phyloP scores from a whole-genome alignment of 2,329 filamentous ascomycete genomes.

The Colletotrichum plurivorum region DNA sequence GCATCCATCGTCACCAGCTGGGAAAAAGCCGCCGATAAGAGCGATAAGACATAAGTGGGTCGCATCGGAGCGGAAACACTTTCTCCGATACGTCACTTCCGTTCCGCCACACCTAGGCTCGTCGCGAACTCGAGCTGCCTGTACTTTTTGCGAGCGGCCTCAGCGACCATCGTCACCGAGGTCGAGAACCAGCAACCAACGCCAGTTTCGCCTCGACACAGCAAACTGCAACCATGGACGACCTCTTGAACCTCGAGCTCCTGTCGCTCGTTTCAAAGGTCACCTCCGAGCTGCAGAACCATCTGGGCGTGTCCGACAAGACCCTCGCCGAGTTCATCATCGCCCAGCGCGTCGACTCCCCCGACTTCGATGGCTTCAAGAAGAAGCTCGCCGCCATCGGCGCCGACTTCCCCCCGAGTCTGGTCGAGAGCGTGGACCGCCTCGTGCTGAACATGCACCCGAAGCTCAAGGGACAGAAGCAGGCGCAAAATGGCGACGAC shows the following conservation, averaged over 20 bases:
- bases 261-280: slow-evolving; percentile 96
- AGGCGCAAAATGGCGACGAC: slow-evolving; percentile 51
- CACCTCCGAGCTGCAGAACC: slow-evolving; percentile 93
- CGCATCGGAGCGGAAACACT: slow-evolving; percentile 6
- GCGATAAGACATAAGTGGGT: background rate
- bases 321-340: slow-evolving; percentile 98
- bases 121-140: slow-evolving; percentile 8
- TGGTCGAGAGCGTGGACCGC: slow-evolving; percentile 93
- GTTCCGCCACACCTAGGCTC: slow-evolving; percentile 15
- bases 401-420: slow-evolving; percentile 85
- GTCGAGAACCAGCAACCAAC: slow-evolving; percentile 9
- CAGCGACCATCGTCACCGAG: slow-evolving; percentile 22
- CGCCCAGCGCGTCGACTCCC: slow-evolving; percentile 85
- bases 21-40: background rate
- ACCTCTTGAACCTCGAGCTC: slow-evolving; percentile 90
- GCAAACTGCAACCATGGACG: slow-evolving; percentile 73
- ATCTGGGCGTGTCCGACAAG: slow-evolving; percentile 92
- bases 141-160: slow-evolving; percentile 28
- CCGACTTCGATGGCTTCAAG: slow-evolving; percentile 80
- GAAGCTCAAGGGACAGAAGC: slow-evolving; percentile 77
- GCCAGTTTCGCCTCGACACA: background rate
- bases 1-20: no score
- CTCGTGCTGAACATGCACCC: slow-evolving; percentile 92
- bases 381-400: slow-evolving; percentile 81
- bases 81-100: slow-evolving; percentile 18